Percentiles rank a stretch among this genome's conserved stretches.
Conservation (phyloP, 495 filamentous ascomycete genomes). For the Echria macrotheca region DNA sequence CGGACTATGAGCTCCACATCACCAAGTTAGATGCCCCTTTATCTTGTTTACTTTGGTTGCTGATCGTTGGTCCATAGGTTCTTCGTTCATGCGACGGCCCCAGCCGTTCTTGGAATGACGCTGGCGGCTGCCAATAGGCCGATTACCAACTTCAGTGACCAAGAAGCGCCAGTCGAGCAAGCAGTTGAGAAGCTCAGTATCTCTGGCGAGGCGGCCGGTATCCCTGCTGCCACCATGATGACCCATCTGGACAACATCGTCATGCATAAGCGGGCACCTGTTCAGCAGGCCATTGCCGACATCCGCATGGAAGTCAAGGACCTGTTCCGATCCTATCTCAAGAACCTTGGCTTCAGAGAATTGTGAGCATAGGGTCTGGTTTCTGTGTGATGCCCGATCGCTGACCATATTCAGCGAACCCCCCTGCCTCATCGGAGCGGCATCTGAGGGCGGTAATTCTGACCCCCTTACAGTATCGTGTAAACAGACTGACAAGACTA, state of each 20-base stretch:
- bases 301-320: constrained; percentile 78
- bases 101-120: constrained; percentile 64
- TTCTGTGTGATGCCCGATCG: too few relatives aligned
- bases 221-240: constrained; percentile 63
- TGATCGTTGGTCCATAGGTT: too few relatives aligned
- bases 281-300: constrained; percentile 75
- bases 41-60: too few relatives aligned
- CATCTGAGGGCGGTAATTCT: constrained; percentile 87
- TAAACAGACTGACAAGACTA: neutral
- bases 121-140: constrained; percentile 64
- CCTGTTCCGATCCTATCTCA: constrained; percentile 75
- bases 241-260: constrained; percentile 84
- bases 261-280: constrained; percentile 82
- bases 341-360: constrained; percentile 70
- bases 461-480: constrained; percentile 30
- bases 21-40: too few relatives aligned
- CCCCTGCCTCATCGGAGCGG: constrained; percentile 81
- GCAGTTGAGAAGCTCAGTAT: constrained; percentile 50
- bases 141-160: constrained; percentile 58
- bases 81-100: constrained; percentile 56
- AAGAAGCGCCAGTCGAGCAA: constrained; percentile 54
- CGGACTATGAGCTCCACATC: constrained; percentile 78
- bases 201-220: constrained; percentile 38
- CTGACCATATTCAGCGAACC: constrained; percentile 63
- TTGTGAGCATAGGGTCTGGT: constrained; percentile 25